These are phyloP conservation scores for Suillus alpinus DNA, from an alignment of 768 basidiomycete species.

Conservation along the genomic window DNA sequence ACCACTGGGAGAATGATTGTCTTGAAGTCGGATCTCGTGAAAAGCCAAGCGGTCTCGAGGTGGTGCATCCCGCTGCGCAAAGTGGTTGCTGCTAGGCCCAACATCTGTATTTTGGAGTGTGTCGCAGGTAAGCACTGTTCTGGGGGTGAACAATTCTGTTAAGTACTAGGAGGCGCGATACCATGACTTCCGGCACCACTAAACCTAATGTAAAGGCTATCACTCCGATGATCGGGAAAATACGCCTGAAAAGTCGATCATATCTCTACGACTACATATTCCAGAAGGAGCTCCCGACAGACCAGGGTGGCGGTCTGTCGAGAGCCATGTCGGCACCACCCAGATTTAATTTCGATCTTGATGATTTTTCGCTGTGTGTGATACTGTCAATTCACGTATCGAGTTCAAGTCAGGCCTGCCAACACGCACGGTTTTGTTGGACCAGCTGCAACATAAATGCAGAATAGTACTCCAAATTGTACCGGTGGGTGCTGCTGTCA, in stretches of 20 bases:
- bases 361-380: too few relatives aligned
- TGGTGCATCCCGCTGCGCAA: constrained; percentile 4
- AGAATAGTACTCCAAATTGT: neutral
- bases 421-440: neutral
- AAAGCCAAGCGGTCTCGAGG: constrained; percentile 30
- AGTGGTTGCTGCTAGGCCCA: neutral
- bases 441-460: neutral
- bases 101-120: neutral
- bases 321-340: neutral
- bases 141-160: neutral
- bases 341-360: neutral
- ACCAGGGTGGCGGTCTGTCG: neutral
- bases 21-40: constrained; percentile 35
- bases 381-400: neutral
- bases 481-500: neutral
- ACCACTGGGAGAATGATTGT: constrained; percentile 35
- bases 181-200: neutral
- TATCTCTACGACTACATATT: neutral
- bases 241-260: neutral
- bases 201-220: neutral
- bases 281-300: too few relatives aligned
- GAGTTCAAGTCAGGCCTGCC: neutral
- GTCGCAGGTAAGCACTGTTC: neutral
- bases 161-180: neutral
- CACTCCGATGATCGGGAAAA: neutral